Evolutionary conservation across 1,284 basidiomycete species (phyloP).

Genomic region (Ganoderma sp.): DNA sequence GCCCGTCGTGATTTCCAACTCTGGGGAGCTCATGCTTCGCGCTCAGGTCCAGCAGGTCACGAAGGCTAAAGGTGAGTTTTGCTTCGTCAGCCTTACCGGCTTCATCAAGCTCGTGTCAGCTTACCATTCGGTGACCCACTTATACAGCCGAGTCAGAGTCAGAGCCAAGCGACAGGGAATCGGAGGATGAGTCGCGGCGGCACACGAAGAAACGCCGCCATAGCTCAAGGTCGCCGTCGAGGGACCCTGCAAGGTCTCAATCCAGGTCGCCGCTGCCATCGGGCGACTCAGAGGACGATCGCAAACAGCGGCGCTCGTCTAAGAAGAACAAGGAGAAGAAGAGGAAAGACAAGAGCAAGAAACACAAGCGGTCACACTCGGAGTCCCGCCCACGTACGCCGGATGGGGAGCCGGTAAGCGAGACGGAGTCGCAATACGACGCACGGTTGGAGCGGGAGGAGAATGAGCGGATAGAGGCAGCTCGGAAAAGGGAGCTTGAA

Average conservation of each 20-base stretch:
- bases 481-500: conserved; percentile 55
- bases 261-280: conserved; percentile 29
- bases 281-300: conserved; percentile 31
- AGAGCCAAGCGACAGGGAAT: conserved; percentile 30
- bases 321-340: conserved; percentile 37
- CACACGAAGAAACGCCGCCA: conserved; percentile 42
- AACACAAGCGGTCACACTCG: conserved; percentile 28
- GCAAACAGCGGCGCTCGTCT: conserved; percentile 41
- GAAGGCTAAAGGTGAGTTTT: conserved; percentile 18
- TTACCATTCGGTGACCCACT: not conserved
- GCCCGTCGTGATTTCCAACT: conserved; percentile 78
- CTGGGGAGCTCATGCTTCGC: conserved; percentile 84
- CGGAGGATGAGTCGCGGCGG: conserved; percentile 31
- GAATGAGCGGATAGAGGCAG: conserved; percentile 59
- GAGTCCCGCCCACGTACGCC: conserved; percentile 16
- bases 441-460: conserved; percentile 74
- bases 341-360: conserved; percentile 42
- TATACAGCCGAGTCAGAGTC: conserved; percentile 26
- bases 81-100: not conserved
- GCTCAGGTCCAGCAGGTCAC: conserved; percentile 41
- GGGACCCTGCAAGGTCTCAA: conserved; percentile 24
- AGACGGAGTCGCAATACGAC: conserved; percentile 69
- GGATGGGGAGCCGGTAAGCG: conserved; percentile 51
- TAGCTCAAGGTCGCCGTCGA: conserved; percentile 6
- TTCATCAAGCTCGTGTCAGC: not conserved